A percentile compares a stretch with the other conserved stretches of the same genome.
These are phyloP conservation scores for Curvularia verruculosa DNA, from an alignment of 2,329 filamentous ascomycete genomes.

Conservation along the genomic window DNA sequence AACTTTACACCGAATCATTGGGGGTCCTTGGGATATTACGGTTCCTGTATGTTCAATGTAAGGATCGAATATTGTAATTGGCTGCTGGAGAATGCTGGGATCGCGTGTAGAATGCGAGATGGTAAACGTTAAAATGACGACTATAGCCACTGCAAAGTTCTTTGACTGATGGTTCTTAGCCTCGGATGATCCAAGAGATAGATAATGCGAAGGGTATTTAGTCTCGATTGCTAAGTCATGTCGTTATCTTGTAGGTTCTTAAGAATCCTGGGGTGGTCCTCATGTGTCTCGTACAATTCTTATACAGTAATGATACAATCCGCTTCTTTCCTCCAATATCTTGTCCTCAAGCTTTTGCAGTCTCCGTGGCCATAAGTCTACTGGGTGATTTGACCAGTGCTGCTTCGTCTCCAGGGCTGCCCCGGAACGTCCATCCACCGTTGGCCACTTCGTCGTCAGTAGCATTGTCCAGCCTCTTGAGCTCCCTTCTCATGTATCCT, in stretches of 20 bases:
- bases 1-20: conserved; percentile 33
- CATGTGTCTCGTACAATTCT: conserved; percentile 5
- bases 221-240: not conserved
- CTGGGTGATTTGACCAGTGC: conserved; percentile 33
- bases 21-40: conserved; percentile 31
- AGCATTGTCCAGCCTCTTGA: conserved; percentile 61
- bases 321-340: not conserved
- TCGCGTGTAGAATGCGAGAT: not conserved
- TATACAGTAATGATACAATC: conserved; percentile 10
- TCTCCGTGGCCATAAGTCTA: conserved; percentile 30
- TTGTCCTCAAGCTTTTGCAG: conserved; percentile 11
- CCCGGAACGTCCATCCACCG: conserved; percentile 58
- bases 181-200: not conserved
- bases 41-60: conserved; percentile 34
- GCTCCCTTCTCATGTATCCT: conserved; percentile 65
- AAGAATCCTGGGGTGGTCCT: not conserved
- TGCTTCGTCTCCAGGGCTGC: conserved; percentile 51
- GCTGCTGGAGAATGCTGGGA: conserved; percentile 23
- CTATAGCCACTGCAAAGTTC: too few species aligned
- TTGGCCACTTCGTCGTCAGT: conserved; percentile 59
- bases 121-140: too few species aligned
- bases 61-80: conserved; percentile 36
- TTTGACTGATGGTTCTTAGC: not conserved
- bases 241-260: not conserved
- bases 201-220: not conserved